Evolutionary conservation across 2,329 filamentous ascomycete genomes (phyloP).

Genomic region (Sarocladiaceae sp.): DNA sequence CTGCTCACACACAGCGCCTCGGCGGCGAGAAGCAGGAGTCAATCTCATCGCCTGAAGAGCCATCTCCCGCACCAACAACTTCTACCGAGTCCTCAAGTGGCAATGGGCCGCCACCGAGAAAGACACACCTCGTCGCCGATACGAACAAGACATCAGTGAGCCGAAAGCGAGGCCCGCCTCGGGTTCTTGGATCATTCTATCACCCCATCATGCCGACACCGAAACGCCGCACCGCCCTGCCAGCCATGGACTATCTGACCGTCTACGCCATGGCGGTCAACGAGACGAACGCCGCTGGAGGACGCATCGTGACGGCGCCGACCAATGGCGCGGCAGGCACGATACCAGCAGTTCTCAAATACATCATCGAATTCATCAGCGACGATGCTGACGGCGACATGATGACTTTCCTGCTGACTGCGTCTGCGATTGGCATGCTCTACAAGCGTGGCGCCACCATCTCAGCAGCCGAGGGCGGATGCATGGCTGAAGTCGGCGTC

Average conservation of each 20-base stretch:
- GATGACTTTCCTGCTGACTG: conserved; percentile 41
- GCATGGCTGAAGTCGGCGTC: conserved; percentile 48
- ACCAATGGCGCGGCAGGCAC: conserved; percentile 46
- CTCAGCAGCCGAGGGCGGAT: conserved; percentile 44
- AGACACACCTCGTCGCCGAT: conserved; percentile 1
- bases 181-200: conserved; percentile 37
- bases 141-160: not conserved
- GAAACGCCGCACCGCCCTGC: conserved; percentile 38
- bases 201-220: conserved; percentile 41
- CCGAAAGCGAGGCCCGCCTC: conserved; percentile 25
- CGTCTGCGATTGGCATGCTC: conserved; percentile 44
- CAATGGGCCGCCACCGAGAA: conserved; percentile 5
- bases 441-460: conserved; percentile 48
- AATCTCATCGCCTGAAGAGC: not conserved
- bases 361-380: conserved; percentile 42
- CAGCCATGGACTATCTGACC: conserved; percentile 43
- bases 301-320: conserved; percentile 44
- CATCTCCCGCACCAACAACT: not conserved
- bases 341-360: conserved; percentile 45
- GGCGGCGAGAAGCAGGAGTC: conserved; percentile 4
- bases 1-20: conserved; percentile 22
- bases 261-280: conserved; percentile 47
- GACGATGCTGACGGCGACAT: conserved; percentile 43
- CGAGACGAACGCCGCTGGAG: conserved; percentile 45
- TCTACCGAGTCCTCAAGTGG: no score